Percentiles rank a stretch among this genome's conserved stretches.
Conservation (phyloP, 441 rosid genomes). For the Adansonia rubrostipa region DNA sequence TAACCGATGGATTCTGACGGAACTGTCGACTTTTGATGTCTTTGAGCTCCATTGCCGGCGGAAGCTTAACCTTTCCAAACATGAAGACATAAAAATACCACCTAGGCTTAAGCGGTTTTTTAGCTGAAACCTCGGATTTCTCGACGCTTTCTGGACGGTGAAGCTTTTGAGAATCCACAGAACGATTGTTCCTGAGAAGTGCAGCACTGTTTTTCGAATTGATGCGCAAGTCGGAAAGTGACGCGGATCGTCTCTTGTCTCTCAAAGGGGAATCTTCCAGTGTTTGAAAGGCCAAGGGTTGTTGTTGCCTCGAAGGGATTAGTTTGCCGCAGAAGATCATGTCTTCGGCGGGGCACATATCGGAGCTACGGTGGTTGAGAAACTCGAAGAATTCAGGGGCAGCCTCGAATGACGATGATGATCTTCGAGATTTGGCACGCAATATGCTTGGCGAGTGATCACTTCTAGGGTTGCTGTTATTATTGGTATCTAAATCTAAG, state of each 20-base stretch:
- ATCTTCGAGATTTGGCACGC: constrained; percentile 27
- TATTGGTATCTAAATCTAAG: constrained; percentile 20
- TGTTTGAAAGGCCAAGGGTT: constrained; percentile 20
- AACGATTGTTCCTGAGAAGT: constrained; percentile 63
- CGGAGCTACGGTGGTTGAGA: constrained; percentile 44
- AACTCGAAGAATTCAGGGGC: constrained; percentile 67
- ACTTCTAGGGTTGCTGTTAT: neutral
- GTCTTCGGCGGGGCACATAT: constrained; percentile 81
- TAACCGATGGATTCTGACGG: constrained; percentile 52
- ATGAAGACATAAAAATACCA: constrained; percentile 57
- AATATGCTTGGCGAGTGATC: neutral
- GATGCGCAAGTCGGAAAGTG: constrained; percentile 51
- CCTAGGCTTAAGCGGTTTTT: constrained; percentile 50
- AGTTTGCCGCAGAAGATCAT: constrained; percentile 76
- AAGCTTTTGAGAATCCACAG: constrained; percentile 55
- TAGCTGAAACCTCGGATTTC: constrained; percentile 33
- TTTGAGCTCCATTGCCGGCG: constrained; percentile 64
- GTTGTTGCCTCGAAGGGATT: constrained; percentile 49
- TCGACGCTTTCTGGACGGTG: constrained; percentile 35
- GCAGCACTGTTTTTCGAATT: constrained; percentile 25
- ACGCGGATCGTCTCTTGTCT: constrained; percentile 51
- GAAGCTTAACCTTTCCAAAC: constrained; percentile 72
- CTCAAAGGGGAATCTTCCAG: neutral
- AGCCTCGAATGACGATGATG: constrained; percentile 35
- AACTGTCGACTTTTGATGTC: constrained; percentile 77